Evolutionary conservation across 331 rosid species (phyloP), one percentile per base, ranked within the genome.

Genomic region (Pyracantha coccinea): DNA sequence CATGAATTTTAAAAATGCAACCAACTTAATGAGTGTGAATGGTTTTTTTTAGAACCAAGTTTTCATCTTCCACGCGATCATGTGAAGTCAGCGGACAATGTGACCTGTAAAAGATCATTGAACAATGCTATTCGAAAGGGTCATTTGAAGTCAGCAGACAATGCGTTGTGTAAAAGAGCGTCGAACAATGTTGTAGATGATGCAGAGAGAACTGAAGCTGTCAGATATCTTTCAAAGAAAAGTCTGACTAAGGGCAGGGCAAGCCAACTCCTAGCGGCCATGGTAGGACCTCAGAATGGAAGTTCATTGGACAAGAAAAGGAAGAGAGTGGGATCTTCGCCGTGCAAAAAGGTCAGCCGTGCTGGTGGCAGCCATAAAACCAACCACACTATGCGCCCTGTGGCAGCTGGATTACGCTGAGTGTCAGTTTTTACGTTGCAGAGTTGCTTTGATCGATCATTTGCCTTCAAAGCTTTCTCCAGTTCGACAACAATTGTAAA

Each of bases 131-230:
- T 31, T 63, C 68, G 16, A 63, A 31, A 73, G 3, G 80, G 83
- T 61, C 89, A 86, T 73, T 71, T 86, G 85, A 87, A 83, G 84
- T 77, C 50, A 9, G 90, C 75, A 77, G 88, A 76, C 32, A 76
- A 19, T 29, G 68, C 59, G 5, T 71, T 76, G 27, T 41, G 85
- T 64, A 87, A 77, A 54, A 89, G 68, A 75, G 20, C 77, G 41
- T 57, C 67, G 25, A 72, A 71, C 81, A 87, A 85, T 44, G 41
- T 12, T 9, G 4, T n/a, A 3, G 85, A 38, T 1, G 84, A 77
- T 80, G 55, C 87, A 8, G 62, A 84, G 61, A 81, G 72, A 76
- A 75, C 66, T 82, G 92, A 66, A 66, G 97, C 97, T 1, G 0
- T 83, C 4, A 84, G 87, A 44, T 90, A 86, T 66, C 38, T 87